Evolutionary conservation across 228 moss, liverwort and hornwort genomes (phyloP).

Genomic region (Sphagnum fallax): DNA sequence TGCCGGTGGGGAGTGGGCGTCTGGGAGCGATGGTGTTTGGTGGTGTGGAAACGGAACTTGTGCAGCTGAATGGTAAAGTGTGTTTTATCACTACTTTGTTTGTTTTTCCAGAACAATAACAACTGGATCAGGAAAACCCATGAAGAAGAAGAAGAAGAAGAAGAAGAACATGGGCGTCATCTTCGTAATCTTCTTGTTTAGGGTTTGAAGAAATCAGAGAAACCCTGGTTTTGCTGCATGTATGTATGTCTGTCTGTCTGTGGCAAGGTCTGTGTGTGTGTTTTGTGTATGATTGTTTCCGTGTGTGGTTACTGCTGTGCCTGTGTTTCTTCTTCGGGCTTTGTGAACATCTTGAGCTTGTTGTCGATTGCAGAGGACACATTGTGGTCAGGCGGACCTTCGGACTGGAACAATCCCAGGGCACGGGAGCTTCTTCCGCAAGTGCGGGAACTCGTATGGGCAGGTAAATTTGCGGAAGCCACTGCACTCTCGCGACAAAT

Average conservation of each 20-base stretch:
- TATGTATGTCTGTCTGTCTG: neutral
- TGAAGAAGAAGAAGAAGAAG: neutral
- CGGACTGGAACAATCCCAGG: slow-evolving; percentile 77
- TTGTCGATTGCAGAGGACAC: slow-evolving; percentile 62
- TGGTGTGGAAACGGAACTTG: slow-evolving; percentile 65
- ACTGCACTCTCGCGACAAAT: slow-evolving; percentile 57
- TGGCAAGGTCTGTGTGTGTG: neutral
- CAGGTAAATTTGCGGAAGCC: slow-evolving; percentile 65
- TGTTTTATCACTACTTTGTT: neutral
- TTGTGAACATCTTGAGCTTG: too few relatives aligned
- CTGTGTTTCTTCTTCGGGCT: neutral
- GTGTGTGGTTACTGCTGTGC: neutral
- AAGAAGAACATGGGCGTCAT: neutral
- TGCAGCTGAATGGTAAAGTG: slow-evolving; percentile 74
- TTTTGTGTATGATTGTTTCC: neutral
- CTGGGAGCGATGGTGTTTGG: slow-evolving; percentile 93
- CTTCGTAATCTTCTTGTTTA: neutral
- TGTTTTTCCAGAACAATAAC: neutral
- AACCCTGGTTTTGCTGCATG: neutral
- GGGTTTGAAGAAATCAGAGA: neutral
- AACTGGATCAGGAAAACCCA: neutral
- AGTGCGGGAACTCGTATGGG: slow-evolving; percentile 66
- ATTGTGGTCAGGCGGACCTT: slow-evolving; percentile 86
- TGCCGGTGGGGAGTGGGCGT: slow-evolving; percentile 82
- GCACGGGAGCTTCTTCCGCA: slow-evolving; percentile 50